These are phyloP conservation scores for Suillus cothurnatus DNA, from an alignment of 768 basidiomycete genomes.

Conservation along the genomic window DNA sequence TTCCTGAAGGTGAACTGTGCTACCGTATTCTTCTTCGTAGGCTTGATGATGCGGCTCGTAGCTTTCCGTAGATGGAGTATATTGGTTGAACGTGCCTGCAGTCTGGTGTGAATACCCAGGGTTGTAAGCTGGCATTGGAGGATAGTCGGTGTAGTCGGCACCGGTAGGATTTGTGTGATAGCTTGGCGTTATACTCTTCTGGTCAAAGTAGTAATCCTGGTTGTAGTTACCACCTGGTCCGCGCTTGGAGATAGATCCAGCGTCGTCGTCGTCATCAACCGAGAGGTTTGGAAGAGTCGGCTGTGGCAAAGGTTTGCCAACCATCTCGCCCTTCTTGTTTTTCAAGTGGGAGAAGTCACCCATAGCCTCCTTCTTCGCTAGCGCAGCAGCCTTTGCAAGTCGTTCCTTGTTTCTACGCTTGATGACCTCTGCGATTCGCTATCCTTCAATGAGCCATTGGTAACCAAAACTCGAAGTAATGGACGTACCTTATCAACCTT, in stretches of 20 bases:
- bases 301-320: conserved; percentile 82
- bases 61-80: conserved; percentile 59
- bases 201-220: conserved; percentile 60
- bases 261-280: conserved; percentile 75
- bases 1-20: conserved; percentile 58
- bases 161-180: conserved; percentile 44
- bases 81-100: conserved; percentile 52
- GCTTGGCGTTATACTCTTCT: conserved; percentile 40
- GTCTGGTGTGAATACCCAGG: conserved; percentile 61
- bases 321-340: conserved; percentile 88
- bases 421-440: conserved; percentile 94
- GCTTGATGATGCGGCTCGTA: conserved; percentile 46
- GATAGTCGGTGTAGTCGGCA: conserved; percentile 47
- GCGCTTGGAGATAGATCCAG: conserved; percentile 56
- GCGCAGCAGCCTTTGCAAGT: conserved; percentile 72
- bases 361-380: conserved; percentile 88
- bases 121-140: conserved; percentile 79
- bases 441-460: conserved; percentile 17
- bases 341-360: conserved; percentile 91
- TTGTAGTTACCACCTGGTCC: conserved; percentile 59
- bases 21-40: conserved; percentile 74
- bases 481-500: conserved; percentile 90
- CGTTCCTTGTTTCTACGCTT: conserved; percentile 90
- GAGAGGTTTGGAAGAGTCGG: conserved; percentile 93
- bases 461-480: conserved; percentile 2